These are phyloP conservation scores for Ceratocystiopsis minuta DNA, from an alignment of 2,329 filamentous ascomycete species.

Conservation along the genomic window DNA sequence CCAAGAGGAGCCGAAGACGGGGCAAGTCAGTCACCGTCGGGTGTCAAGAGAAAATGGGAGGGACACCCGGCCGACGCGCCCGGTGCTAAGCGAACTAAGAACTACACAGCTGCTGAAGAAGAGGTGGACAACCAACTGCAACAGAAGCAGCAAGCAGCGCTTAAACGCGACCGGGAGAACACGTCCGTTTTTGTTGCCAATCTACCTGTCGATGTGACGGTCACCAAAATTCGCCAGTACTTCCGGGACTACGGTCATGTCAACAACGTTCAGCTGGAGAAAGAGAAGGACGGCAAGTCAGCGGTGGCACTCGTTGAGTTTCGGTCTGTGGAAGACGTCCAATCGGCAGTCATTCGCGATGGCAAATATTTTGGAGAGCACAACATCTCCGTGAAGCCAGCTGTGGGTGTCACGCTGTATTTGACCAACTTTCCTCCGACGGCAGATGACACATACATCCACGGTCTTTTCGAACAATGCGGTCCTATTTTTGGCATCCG, in stretches of 20 bases:
- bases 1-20: too few relatives aligned
- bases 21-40: conserved; percentile 5
- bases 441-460: conserved; percentile 53
- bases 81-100: conserved; percentile 49
- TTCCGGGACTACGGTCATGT: conserved; percentile 82
- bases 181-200: conserved; percentile 68
- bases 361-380: conserved; percentile 60
- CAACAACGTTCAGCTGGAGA: conserved; percentile 53
- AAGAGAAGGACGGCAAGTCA: conserved; percentile 40
- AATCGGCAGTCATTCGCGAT: conserved; percentile 64
- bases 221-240: conserved; percentile 66
- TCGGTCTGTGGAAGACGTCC: conserved; percentile 58
- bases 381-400: conserved; percentile 56
- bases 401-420: conserved; percentile 65
- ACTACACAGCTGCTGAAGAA: conserved; percentile 18
- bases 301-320: conserved; percentile 73
- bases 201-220: conserved; percentile 49
- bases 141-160: conserved; percentile 14
- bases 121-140: conserved; percentile 10
- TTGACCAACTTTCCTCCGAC: conserved; percentile 76
- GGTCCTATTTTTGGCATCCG: conserved; percentile 74
- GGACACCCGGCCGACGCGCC: conserved; percentile 27
- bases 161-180: conserved; percentile 78
- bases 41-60: conserved; percentile 60
- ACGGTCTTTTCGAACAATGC: conserved; percentile 50